Percentiles rank a stretch among this genome's conserved stretches.
Conservation (phyloP, 495 filamentous ascomycete genomes). For the Penicillium canescens region DNA sequence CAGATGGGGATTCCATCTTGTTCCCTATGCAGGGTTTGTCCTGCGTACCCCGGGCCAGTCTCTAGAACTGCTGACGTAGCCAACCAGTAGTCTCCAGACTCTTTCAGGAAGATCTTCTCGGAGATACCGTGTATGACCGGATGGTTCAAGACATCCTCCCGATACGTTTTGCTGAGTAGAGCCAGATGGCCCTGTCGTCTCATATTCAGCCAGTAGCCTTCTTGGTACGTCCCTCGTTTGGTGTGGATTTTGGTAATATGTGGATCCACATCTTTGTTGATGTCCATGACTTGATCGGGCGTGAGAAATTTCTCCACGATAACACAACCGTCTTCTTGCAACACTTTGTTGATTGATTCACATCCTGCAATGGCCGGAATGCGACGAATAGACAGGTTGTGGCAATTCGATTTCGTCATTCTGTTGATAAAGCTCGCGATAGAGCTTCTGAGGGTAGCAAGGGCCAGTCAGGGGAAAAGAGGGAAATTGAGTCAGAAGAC, state of each 20-base stretch:
- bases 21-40: background rate
- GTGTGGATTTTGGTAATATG: background rate
- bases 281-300: background rate
- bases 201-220: background rate
- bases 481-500: too few relatives aligned
- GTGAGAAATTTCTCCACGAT: background rate
- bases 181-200: too few relatives aligned
- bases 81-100: background rate
- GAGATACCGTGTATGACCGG: background rate
- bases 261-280: background rate
- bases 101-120: background rate
- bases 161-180: background rate
- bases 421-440: too few relatives aligned
- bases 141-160: background rate
- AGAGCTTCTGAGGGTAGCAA: too few relatives aligned
- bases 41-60: background rate
- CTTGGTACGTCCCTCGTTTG: background rate
- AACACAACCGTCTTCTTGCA: background rate
- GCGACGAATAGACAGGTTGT: too few relatives aligned
- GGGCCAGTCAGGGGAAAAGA: too few relatives aligned
- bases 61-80: background rate
- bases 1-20: background rate
- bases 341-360: background rate
- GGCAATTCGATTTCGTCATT: too few relatives aligned
- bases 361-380: background rate